phyloP scores from a whole-genome alignment of 352 stramenopile species.

The Phytopythium mirpurense region DNA sequence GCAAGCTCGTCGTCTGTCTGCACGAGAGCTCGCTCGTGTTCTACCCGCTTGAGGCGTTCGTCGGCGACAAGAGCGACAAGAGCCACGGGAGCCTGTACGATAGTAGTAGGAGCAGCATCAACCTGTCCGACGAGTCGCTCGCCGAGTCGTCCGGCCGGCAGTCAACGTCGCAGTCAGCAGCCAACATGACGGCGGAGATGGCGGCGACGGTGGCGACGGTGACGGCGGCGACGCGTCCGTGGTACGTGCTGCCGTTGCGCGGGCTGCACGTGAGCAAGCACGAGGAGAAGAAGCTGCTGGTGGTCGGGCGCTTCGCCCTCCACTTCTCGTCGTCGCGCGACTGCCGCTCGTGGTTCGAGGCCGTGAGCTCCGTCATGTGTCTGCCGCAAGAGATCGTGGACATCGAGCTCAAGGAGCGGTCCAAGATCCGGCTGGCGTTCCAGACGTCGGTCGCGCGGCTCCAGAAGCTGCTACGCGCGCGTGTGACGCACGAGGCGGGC shows the following conservation, averaged over 20 bases:
- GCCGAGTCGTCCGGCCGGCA: background rate
- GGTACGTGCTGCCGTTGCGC: slow-evolving; percentile 72
- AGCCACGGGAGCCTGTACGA: slow-evolving; percentile 3
- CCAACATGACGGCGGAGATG: background rate
- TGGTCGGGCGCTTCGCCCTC: slow-evolving; percentile 55
- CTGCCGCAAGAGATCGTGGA: slow-evolving; percentile 67
- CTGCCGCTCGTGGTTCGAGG: slow-evolving; percentile 68
- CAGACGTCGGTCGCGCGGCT: slow-evolving; percentile 59
- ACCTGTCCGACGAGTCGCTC: background rate
- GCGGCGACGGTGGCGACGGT: slow-evolving; percentile 2
- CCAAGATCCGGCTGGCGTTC: slow-evolving; percentile 63
- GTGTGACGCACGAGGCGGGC: slow-evolving; percentile 58
- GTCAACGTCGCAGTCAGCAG: background rate
- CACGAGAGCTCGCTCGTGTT: slow-evolving; percentile 78
- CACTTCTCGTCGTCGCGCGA: slow-evolving; percentile 46
- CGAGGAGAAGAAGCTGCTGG: slow-evolving; percentile 61
- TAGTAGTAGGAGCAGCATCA: slow-evolving; percentile 1
- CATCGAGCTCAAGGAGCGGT: slow-evolving; percentile 71
- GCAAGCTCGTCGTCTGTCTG: slow-evolving; percentile 68
- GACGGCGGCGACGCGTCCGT: slow-evolving; percentile 34
- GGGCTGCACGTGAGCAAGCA: slow-evolving; percentile 59
- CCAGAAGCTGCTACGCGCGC: slow-evolving; percentile 70
- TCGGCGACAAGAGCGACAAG: slow-evolving; percentile 44
- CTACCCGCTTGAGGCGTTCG: slow-evolving; percentile 50
- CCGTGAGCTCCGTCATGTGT: slow-evolving; percentile 52